These are phyloP conservation scores for Aspergillus caelatus DNA, from an alignment of 2,329 filamentous ascomycete species.

Conservation along the genomic window DNA sequence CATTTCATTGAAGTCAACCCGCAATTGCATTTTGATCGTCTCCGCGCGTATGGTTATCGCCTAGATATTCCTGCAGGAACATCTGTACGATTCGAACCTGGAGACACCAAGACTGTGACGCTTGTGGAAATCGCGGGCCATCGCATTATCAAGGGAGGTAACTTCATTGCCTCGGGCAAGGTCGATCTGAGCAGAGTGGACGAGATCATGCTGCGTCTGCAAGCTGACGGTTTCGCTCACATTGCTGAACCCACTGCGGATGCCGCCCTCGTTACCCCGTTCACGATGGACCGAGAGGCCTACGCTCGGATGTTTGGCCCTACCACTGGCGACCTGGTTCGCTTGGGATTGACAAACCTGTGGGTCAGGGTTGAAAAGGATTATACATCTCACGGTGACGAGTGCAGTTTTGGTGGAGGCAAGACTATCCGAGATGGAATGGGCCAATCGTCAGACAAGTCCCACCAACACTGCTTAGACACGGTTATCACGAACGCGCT, in stretches of 20 bases:
- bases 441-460: conserved; percentile 82
- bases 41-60: conserved; percentile 78
- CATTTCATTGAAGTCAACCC: conserved; percentile 97
- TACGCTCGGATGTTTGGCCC: conserved; percentile 93
- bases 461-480: conserved; percentile 74
- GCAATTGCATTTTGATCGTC: conserved; percentile 82
- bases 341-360: conserved; percentile 80
- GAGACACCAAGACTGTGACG: conserved; percentile 86
- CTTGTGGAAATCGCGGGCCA: conserved; percentile 86
- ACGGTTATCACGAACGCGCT: conserved; percentile 87
- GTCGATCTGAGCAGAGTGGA: conserved; percentile 67
- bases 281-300: conserved; percentile 73
- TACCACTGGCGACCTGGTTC: conserved; percentile 82
- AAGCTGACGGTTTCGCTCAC: conserved; percentile 77
- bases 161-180: conserved; percentile 72
- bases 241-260: conserved; percentile 65
- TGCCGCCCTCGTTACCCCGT: conserved; percentile 60
- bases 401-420: conserved; percentile 92
- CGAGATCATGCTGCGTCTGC: conserved; percentile 68
- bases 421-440: conserved; percentile 94
- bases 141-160: conserved; percentile 81
- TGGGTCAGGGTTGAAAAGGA: conserved; percentile 92
- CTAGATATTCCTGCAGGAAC: conserved; percentile 91
- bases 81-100: conserved; percentile 90
- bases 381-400: conserved; percentile 81